Evolutionary conservation across 1,284 basidiomycete genomes (phyloP), one percentile per base, ranked within the genome.

Genomic region (Malassezia brasiliensis): DNA sequence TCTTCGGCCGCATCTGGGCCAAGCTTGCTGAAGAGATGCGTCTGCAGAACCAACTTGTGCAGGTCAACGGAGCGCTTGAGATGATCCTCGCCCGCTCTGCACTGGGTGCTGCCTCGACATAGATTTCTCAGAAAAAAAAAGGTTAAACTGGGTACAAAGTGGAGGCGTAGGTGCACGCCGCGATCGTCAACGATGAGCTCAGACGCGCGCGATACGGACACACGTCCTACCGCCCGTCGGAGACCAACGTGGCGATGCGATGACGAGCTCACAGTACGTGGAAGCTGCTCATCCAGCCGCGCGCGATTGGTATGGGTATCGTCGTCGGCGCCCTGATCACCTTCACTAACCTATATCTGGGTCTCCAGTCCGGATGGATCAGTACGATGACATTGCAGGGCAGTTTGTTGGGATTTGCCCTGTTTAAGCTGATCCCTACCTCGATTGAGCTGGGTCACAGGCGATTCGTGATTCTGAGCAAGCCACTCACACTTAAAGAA

Each of bases 331-430:
- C 82, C 61, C 75, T 87, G 17, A 76, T 87, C 52, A 85, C 84
- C 66, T 85, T 85, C 71, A 85, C 84, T 54, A 86, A 86, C 66
- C 77, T 85, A 31, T 86, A 85, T 67, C 85, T 87, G 60, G 85
- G 85, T 12, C 77, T 86, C 17, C 85, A 86, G 73, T 85, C 85
- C 0, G 85, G 85, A 62, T 86, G 83, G 83, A 84, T 85, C 25
- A 66, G 64, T 53, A 90, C 88, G 90, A 96, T 94, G 90, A 90
- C 89, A 2, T 81, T 94, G 7, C 90, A 96, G 70, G 88, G 87
- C 1, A 86, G 88, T 17, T 79, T 96, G 28, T 85, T 96, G 32
- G 91, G 90, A 7, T 96, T 86, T 75, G 83, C 90, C 2, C 76
- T 94, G 51, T 90, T 90, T 59, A 77, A 77, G 55, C 79, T 85